Evolutionary conservation across 2,329 filamentous ascomycete species (phyloP).

Genomic region (Teratosphaeria viscida): DNA sequence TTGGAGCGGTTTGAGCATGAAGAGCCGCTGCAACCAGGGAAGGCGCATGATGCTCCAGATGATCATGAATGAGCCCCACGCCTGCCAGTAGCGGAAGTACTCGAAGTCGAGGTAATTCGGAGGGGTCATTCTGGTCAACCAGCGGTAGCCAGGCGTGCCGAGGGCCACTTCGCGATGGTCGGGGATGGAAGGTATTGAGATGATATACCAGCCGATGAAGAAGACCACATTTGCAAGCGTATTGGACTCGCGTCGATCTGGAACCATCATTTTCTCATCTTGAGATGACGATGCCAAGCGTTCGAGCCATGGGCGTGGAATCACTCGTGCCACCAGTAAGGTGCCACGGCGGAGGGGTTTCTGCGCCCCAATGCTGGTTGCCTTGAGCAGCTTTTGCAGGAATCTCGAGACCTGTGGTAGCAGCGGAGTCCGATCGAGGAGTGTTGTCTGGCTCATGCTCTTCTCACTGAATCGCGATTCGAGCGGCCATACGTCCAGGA

Average conservation of each 20-base stretch:
- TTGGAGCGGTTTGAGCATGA: slow-evolving; percentile 42
- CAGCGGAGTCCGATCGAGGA: background rate
- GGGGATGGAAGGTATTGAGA: slow-evolving; percentile 36
- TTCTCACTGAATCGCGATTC: background rate
- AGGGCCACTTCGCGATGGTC: slow-evolving; percentile 40
- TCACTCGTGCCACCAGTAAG: background rate
- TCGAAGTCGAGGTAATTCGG: slow-evolving; percentile 6
- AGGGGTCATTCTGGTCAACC: slow-evolving; percentile 29
- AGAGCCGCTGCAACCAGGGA: slow-evolving; percentile 38
- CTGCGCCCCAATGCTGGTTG: background rate
- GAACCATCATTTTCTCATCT: background rate
- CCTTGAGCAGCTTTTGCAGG: background rate
- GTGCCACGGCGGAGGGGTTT: background rate
- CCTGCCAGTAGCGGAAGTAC: slow-evolving; percentile 46
- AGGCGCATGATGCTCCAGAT: slow-evolving; percentile 42
- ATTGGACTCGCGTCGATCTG: slow-evolving; percentile 30
- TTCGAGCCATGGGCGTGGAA: background rate
- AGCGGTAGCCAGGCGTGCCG: slow-evolving; percentile 50
- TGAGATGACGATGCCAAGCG: background rate
- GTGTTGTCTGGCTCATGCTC: background rate
- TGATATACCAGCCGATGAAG: slow-evolving; percentile 35
- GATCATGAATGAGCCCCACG: slow-evolving; percentile 43
- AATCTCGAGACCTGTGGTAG: background rate
- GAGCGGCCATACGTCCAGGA: background rate
- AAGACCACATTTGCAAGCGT: slow-evolving; percentile 30